phyloP scores from a whole-genome alignment of 169 alveolate genomes.

The Cryptosporidium bovis region DNA sequence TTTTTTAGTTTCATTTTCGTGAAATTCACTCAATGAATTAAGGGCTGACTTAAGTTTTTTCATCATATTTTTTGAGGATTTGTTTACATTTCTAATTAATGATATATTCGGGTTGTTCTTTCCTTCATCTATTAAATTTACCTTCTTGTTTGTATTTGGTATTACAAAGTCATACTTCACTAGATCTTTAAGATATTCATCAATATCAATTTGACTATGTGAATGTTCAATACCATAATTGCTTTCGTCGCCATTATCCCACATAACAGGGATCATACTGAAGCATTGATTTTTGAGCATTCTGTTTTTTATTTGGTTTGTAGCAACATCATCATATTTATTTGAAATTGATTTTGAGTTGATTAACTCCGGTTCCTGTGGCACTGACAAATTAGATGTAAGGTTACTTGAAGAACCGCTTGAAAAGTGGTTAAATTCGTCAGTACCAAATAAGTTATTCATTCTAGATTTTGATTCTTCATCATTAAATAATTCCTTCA shows the following conservation, averaged over 20 bases:
- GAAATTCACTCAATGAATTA: conserved; percentile 23
- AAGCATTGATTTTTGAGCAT: conserved; percentile 39
- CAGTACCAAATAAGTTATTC: conserved; percentile 12
- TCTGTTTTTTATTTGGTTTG: conserved; percentile 48
- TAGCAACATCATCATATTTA: conserved; percentile 40
- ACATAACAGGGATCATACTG: conserved; percentile 3
- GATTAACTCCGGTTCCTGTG: conserved; percentile 54
- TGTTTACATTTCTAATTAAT: background rate
- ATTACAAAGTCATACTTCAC: conserved; percentile 5
- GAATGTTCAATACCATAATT: background rate
- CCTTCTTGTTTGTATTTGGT: background rate
- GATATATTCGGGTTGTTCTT: conserved; percentile 2
- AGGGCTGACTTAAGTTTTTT: conserved; percentile 4
- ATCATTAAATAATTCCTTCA: conserved; percentile 46
- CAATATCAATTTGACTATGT: conserved; percentile 14
- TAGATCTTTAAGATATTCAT: conserved; percentile 5
- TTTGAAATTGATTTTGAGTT: conserved; percentile 15
- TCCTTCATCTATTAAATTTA: conserved; percentile 24
- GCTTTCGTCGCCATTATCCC: conserved; percentile 6
- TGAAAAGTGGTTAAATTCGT: conserved; percentile 2
- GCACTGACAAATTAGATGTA: conserved; percentile 34
- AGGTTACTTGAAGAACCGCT: conserved; percentile 24
- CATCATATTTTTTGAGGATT: conserved; percentile 38
- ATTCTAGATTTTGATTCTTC: conserved; percentile 13
- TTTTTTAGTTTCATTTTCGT: conserved; percentile 2